Conservation (phyloP, 495 filamentous ascomycete genomes). For the Penicilliopsis zonata region DNA sequence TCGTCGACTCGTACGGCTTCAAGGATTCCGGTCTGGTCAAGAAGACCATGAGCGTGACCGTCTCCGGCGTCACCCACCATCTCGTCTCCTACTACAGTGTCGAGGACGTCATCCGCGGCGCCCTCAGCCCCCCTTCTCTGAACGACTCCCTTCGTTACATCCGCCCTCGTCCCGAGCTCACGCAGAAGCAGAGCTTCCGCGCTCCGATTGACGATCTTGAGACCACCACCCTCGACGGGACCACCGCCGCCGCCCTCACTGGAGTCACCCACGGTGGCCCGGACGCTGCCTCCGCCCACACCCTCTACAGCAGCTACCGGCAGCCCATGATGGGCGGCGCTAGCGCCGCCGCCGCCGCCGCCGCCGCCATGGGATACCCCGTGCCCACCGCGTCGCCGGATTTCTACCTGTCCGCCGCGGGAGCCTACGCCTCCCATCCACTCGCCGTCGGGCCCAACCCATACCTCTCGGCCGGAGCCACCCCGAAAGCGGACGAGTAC, state of each 20-base stretch:
- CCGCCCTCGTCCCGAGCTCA: constrained; percentile 43
- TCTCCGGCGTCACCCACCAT: constrained; percentile 60
- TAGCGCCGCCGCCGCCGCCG: too few species aligned
- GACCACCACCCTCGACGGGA: constrained; percentile 26
- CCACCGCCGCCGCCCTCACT: too few species aligned
- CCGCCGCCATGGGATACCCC: constrained; percentile 20
- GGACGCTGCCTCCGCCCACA: too few species aligned
- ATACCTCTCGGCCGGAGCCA: constrained; percentile 24
- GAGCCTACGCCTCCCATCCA: constrained; percentile 26
- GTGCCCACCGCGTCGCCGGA: constrained; percentile 24
- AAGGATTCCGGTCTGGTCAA: constrained; percentile 76
- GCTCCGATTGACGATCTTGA: constrained; percentile 52
- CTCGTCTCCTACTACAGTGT: constrained; percentile 82
- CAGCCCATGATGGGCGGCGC: constrained; percentile 28
- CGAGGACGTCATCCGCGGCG: constrained; percentile 54
- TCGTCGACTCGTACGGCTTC: constrained; percentile 81
- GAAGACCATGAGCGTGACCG: constrained; percentile 76
- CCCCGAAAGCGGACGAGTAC: constrained; percentile 28
- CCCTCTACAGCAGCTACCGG: constrained; percentile 33
- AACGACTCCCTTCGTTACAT: constrained; percentile 43
- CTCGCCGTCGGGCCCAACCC: constrained; percentile 25
- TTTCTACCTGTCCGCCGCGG: constrained; percentile 25
- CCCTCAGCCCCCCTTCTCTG: constrained; percentile 49
- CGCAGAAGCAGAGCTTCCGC: constrained; percentile 59
- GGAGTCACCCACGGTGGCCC: too few species aligned